These are phyloP conservation scores for Plasmodium gonderi DNA, from an alignment of 169 alveolate genomes.

Conservation along the genomic window DNA sequence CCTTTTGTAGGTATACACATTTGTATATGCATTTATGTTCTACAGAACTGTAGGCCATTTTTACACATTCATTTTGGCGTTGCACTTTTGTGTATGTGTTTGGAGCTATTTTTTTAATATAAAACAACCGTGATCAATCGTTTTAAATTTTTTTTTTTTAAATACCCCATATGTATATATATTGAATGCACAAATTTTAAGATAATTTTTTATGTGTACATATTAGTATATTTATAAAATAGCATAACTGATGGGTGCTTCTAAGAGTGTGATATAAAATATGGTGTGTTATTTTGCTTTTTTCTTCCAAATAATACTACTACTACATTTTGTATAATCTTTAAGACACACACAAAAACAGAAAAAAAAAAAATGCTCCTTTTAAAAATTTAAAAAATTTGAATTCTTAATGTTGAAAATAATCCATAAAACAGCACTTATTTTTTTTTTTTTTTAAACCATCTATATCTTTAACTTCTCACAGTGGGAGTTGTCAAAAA, in stretches of 20 bases:
- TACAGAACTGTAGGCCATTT: background rate
- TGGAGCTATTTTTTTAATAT: too few relatives aligned
- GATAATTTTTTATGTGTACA: constrained; percentile 4
- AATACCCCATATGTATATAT: background rate
- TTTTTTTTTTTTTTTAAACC: too few relatives aligned
- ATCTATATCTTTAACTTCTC: too few relatives aligned
- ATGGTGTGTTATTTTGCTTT: background rate
- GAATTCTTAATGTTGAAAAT: background rate
- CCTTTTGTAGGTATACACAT: background rate
- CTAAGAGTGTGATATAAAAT: too few relatives aligned
- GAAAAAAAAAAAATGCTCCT: background rate
- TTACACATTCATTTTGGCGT: background rate
- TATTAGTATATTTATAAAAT: background rate
- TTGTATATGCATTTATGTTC: background rate
- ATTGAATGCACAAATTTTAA: background rate
- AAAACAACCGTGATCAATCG: too few relatives aligned
- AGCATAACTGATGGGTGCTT: background rate
- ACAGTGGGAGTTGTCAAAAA: too few relatives aligned
- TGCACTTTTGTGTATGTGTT: too few relatives aligned
- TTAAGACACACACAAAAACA: background rate
- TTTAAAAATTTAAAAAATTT: background rate
- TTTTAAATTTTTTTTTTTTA: too few relatives aligned
- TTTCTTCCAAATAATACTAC: background rate
- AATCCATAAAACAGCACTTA: background rate
- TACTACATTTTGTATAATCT: background rate